Base-by-base conservation (phyloP, 495 filamentous ascomycete species). In the Oidiodendron maius region DNA sequence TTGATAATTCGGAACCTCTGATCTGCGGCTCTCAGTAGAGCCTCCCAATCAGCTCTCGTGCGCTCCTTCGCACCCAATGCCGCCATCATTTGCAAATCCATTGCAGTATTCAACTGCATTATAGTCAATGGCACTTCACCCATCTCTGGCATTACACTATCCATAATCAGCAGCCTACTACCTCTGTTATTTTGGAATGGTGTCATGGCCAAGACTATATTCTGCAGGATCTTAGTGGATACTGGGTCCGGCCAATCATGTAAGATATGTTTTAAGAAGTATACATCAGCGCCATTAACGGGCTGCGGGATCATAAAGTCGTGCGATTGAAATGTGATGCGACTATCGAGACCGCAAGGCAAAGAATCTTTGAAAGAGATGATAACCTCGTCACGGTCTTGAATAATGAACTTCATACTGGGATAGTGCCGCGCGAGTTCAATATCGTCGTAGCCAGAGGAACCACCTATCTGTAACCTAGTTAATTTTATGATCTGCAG, bases 271-370 rank as follows among this genome's bases (percentile, higher is more conserved):
- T 63, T 57, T 26, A 67, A 55, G 21, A 71, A 65, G 40, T 67
- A 73, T 5, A 70, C 59, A 18, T 66, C 58, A 0, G 58, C 67
- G 30, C 53, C 17, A 9, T 64, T 45, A 6, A 77, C 59, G 2
- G 74, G 74, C 57, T 81, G 76, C 2, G 63, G 58, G 0, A 56
- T 58, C 55, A 78, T 77, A 55, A 80, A 75, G 53, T 81, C 71
- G 40, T 81, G 75, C 11, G 59, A 59, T 51, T 61, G 48, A 50
- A 78, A 63, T 12, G 25, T 41, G 35, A 81, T 71, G n/a, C 70
- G 46, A 42, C 53, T 42, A 2, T 6, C 1, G 13, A 62, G 10
- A 21, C 52, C 51, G 9, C 34, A 21, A 1, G 32, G 17, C 3
- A 59, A 21, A 4, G 25, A 3, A 74, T 46, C 0, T 64, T 59